These are phyloP conservation scores for Xylaria sp. DNA, from an alignment of 2,329 filamentous ascomycete genomes.

Conservation along the genomic window DNA sequence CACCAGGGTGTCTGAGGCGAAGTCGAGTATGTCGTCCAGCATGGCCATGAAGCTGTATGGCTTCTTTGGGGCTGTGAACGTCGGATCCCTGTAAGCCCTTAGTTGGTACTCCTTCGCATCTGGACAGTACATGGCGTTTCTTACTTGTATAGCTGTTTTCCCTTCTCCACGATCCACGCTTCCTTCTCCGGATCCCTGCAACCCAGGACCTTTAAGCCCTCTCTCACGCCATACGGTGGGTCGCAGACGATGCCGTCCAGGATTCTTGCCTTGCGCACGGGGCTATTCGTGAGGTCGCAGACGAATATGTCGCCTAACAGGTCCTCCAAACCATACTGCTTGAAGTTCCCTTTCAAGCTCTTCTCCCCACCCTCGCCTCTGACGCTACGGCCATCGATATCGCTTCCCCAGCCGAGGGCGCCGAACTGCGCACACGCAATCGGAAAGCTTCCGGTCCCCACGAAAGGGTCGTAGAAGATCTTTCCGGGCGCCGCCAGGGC, in stretches of 20 bases:
- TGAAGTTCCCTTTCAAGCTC: constrained; percentile 70
- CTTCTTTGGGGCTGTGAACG: constrained; percentile 70
- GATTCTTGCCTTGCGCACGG: constrained; percentile 57
- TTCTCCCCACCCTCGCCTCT: constrained; percentile 66
- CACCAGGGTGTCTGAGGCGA: constrained; percentile 76
- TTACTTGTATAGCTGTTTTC: constrained; percentile 69
- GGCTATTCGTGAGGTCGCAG: constrained; percentile 86
- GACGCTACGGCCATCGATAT: constrained; percentile 91
- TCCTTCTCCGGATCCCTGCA: constrained; percentile 66
- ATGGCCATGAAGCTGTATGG: constrained; percentile 92
- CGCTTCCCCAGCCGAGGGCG: constrained; percentile 79
- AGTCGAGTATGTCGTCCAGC: constrained; percentile 85
- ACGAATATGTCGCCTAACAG: constrained; percentile 78
- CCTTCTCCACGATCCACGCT: constrained; percentile 66
- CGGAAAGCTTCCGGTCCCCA: constrained; percentile 91
- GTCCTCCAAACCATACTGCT: constrained; percentile 73
- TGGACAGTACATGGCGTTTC: constrained; percentile 33
- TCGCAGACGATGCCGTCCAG: constrained; percentile 94
- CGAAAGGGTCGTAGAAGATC: constrained; percentile 92
- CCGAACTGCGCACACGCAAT: constrained; percentile 91
- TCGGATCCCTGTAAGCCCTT: constrained; percentile 24
- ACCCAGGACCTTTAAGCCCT: constrained; percentile 87
- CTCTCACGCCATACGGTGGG: constrained; percentile 92
- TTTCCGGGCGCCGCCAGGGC: constrained; percentile 81
- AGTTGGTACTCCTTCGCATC: constrained; percentile 1